Percentiles rank a stretch among this genome's conserved stretches.
phyloP scores from a whole-genome alignment of 2,329 filamentous ascomycete species.

The Gnomoniopsis smithogilvyi region DNA sequence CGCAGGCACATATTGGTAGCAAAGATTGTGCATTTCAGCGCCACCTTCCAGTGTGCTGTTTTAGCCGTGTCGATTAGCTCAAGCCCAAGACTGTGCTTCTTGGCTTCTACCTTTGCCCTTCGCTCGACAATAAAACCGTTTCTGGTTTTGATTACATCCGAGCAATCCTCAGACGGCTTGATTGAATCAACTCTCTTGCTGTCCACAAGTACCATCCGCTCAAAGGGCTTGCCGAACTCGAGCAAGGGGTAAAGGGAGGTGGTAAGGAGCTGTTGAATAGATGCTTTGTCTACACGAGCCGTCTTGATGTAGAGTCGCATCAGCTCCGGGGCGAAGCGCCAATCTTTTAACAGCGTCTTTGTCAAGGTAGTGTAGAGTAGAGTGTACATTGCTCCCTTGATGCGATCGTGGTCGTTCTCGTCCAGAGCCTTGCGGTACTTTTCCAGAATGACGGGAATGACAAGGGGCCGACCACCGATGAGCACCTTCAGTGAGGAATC shows the following conservation, averaged over 20 bases:
- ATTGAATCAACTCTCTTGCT: conserved; percentile 68
- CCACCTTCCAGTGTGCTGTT: conserved; percentile 93
- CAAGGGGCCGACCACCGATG: conserved; percentile 80
- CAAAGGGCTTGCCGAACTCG: conserved; percentile 86
- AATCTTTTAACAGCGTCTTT: conserved; percentile 85
- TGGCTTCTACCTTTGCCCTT: conserved; percentile 72
- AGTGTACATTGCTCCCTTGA: conserved; percentile 93
- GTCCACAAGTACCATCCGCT: conserved; percentile 81
- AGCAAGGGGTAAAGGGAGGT: conserved; percentile 81
- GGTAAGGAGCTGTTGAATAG: conserved; percentile 84
- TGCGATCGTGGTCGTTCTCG: conserved; percentile 78
- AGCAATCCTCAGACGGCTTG: conserved; percentile 64
- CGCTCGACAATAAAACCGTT: conserved; percentile 73
- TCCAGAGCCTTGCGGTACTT: conserved; percentile 76
- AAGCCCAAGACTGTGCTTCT: conserved; percentile 75
- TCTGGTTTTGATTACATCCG: conserved; percentile 59
- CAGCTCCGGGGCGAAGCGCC: conserved; percentile 89
- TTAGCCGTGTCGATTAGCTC: conserved; percentile 77
- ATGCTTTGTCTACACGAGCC: conserved; percentile 86
- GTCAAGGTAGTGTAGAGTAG: conserved; percentile 83
- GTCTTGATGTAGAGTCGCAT: conserved; percentile 89
- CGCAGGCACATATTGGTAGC: conserved; percentile 86
- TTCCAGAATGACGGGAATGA: conserved; percentile 83
- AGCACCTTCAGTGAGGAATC: conserved; percentile 92
- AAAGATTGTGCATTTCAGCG: conserved; percentile 83